phyloP scores from a whole-genome alignment of 1,284 basidiomycete species.

The Papiliotrema laurentii region DNA sequence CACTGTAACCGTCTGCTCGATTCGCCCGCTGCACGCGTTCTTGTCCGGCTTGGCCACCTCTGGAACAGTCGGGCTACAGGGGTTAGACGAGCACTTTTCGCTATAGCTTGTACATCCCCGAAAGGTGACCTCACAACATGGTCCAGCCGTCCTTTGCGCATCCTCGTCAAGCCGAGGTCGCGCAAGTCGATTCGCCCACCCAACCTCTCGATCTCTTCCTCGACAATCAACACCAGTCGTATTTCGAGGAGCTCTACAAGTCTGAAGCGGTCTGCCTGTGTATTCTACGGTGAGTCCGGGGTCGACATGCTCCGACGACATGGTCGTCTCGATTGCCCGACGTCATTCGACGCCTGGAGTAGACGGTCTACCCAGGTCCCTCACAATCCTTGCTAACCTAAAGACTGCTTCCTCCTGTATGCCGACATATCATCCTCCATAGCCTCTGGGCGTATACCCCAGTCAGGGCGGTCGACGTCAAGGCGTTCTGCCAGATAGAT shows the following conservation, averaged over 20 bases:
- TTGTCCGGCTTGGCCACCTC: no score
- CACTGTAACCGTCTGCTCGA: no score
- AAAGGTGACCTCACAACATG: constrained; percentile 14
- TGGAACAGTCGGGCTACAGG: no score
- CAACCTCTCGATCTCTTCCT: constrained; percentile 62
- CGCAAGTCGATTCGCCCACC: constrained; percentile 25
- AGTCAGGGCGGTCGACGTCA: constrained; percentile 65
- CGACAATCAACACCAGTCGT: constrained; percentile 76
- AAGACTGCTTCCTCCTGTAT: constrained; percentile 78
- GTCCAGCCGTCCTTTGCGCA: constrained; percentile 38
- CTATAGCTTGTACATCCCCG: no score
- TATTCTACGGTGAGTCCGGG: constrained; percentile 68
- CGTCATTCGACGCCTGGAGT: no score
- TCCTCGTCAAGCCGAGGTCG: constrained; percentile 11
- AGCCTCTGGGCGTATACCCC: constrained; percentile 84
- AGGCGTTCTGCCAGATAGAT: constrained; percentile 72
- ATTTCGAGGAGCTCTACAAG: constrained; percentile 77
- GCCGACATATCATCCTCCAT: constrained; percentile 87
- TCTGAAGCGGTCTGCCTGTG: constrained; percentile 89
- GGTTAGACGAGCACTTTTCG: no score
- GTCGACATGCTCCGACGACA: not conserved
- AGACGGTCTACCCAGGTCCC: no score
- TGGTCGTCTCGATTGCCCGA: no score
- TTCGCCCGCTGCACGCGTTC: no score
- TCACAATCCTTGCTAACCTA: not conserved